Evolutionary conservation across 352 stramenopile species (phyloP).

Genomic region (Blastocystis sp.): DNA sequence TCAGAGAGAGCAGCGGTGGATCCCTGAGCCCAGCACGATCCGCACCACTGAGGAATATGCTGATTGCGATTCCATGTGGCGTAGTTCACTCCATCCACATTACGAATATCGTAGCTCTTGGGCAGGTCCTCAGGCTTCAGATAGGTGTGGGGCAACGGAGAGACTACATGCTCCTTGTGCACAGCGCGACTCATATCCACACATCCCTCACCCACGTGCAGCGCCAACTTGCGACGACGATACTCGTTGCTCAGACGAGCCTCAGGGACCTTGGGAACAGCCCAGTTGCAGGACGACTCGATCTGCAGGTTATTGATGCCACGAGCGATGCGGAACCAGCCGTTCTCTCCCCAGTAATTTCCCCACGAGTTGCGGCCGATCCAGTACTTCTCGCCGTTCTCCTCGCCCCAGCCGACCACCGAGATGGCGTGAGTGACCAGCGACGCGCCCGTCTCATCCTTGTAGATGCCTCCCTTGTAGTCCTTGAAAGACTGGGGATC

Average conservation of each 20-base stretch:
- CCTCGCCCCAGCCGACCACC: conserved; percentile 86
- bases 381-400: conserved; percentile 81
- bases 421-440: conserved; percentile 82
- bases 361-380: conserved; percentile 89
- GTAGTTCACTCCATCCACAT: conserved; percentile 84
- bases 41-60: conserved; percentile 87
- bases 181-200: conserved; percentile 73
- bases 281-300: conserved; percentile 83
- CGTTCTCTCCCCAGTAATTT: conserved; percentile 86
- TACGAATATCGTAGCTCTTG: conserved; percentile 84
- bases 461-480: conserved; percentile 86
- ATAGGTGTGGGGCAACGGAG: conserved; percentile 72
- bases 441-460: conserved; percentile 76
- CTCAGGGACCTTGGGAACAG: conserved; percentile 68
- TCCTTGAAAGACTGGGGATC: conserved; percentile 68
- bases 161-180: not conserved
- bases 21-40: conserved; percentile 81
- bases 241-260: conserved; percentile 57
- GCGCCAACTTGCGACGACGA: conserved; percentile 73
- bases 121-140: conserved; percentile 76
- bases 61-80: conserved; percentile 96
- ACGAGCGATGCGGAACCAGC: conserved; percentile 84
- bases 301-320: conserved; percentile 84
- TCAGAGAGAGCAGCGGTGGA: conserved; percentile 80
- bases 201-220: conserved; percentile 77